These are phyloP conservation scores for Diatrype stigma DNA, from an alignment of 2,329 filamentous ascomycete genomes.

Conservation along the genomic window DNA sequence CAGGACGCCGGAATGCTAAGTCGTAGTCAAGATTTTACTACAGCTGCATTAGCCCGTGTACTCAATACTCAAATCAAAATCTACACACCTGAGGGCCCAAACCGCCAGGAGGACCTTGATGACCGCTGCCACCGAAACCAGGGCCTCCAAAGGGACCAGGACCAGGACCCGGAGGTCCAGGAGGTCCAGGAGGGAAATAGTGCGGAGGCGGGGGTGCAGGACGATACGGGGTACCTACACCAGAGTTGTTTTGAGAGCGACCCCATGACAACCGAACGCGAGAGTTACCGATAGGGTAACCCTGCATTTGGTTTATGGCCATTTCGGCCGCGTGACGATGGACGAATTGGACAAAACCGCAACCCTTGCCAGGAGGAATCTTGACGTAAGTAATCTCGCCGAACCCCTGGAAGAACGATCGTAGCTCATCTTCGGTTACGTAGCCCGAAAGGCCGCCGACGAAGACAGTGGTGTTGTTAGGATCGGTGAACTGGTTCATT, in stretches of 20 bases:
- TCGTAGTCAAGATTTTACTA: conserved; percentile 16
- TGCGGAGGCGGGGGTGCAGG: conserved; percentile 63
- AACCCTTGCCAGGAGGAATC: conserved; percentile 98
- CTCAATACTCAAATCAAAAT: conserved; percentile 1
- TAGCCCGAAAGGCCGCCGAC: conserved; percentile 96
- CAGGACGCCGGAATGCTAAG: conserved; percentile 31
- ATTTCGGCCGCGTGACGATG: conserved; percentile 98
- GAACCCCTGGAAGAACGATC: conserved; percentile 99
- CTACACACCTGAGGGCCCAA: conserved; percentile 28
- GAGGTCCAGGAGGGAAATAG: conserved; percentile 27
- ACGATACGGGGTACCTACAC: conserved; percentile 93
- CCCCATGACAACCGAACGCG: conserved; percentile 97
- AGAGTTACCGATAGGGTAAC: conserved; percentile 98
- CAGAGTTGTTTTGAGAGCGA: conserved; percentile 98
- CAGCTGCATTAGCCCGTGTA: not conserved
- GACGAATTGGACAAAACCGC: conserved; percentile 98
- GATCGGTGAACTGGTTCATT: conserved; percentile 99
- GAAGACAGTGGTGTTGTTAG: conserved; percentile 99
- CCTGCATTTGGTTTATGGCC: conserved; percentile 99
- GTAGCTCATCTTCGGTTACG: conserved; percentile 98
- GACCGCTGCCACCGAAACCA: conserved; percentile 12
- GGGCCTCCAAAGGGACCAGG: conserved; percentile 20
- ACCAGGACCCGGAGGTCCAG: conserved; percentile 19
- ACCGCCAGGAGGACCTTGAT: conserved; percentile 21
- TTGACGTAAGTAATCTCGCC: conserved; percentile 99